phyloP scores from a whole-genome alignment of 2,329 filamentous ascomycete genomes.

The Verticillium isaacii region DNA sequence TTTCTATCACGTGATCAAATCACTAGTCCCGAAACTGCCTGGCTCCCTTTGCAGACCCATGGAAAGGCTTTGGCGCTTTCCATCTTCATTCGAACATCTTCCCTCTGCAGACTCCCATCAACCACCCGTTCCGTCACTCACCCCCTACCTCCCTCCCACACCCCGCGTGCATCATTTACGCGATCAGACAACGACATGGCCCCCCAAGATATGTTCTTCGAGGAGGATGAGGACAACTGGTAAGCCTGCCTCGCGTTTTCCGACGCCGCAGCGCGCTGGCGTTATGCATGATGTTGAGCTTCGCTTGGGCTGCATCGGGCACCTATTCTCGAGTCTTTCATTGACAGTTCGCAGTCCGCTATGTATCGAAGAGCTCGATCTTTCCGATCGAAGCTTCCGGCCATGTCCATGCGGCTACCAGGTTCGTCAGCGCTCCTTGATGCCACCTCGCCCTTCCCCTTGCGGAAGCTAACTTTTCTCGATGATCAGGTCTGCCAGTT shows the following conservation, averaged over 20 bases:
- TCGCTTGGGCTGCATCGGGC: conserved; percentile 1
- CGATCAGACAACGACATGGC: conserved; percentile 44
- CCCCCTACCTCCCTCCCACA: neutral
- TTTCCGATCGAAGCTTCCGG: conserved; percentile 93
- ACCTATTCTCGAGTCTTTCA: conserved; percentile 10
- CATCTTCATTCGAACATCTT: conserved; percentile 4
- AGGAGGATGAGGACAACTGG: conserved; percentile 68
- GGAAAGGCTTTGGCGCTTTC: conserved; percentile 6
- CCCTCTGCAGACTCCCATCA: neutral
- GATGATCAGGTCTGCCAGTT: conserved; percentile 89
- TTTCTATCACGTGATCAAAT: neutral
- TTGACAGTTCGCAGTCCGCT: conserved; percentile 63
- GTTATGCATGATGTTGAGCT: neutral
- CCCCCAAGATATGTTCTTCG: conserved; percentile 66
- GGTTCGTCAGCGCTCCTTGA: conserved; percentile 47
- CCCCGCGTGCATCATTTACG: neutral
- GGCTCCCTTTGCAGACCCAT: neutral
- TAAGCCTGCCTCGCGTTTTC: conserved; percentile 29
- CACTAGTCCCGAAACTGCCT: neutral
- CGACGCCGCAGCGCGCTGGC: neutral
- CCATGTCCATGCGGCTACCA: conserved; percentile 98
- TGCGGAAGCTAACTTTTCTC: conserved; percentile 8
- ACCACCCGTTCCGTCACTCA: neutral
- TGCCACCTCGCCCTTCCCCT: neutral
- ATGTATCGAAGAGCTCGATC: conserved; percentile 97